Conservation (phyloP, 768 basidiomycete genomes). For the Collybiopsis luxurians region DNA sequence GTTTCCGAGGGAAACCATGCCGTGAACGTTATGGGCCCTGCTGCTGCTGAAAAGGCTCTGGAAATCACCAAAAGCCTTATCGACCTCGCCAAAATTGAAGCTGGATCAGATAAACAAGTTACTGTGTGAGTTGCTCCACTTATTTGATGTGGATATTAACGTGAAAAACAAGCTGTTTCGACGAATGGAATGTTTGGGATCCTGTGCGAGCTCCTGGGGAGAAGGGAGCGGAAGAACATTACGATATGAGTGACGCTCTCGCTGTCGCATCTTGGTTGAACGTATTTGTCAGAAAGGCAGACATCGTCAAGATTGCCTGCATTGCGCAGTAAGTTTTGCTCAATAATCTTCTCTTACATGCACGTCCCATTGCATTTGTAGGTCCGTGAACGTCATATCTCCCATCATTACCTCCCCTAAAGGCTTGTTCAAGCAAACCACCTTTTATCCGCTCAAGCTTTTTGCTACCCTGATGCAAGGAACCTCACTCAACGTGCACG, state of each 20-base stretch:
- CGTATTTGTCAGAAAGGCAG: constrained; percentile 56
- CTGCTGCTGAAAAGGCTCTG: constrained; percentile 52
- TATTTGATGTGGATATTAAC: background rate
- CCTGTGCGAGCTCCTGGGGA: constrained; percentile 48
- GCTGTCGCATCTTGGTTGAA: constrained; percentile 63
- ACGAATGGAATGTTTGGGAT: constrained; percentile 60
- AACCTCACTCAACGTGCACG: constrained; percentile 34
- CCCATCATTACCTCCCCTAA: constrained; percentile 44
- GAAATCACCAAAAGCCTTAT: constrained; percentile 49
- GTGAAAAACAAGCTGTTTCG: constrained; percentile 35
- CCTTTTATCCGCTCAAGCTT: constrained; percentile 49
- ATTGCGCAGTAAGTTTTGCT: constrained; percentile 57
- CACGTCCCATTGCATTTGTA: too few species aligned
- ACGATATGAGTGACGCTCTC: constrained; percentile 51
- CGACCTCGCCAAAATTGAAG: constrained; percentile 46
- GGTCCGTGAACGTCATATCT: background rate
- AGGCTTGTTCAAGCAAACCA: constrained; percentile 42
- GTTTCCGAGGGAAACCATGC: constrained; percentile 41
- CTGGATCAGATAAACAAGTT: constrained; percentile 31
- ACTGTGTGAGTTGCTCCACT: constrained; percentile 28
- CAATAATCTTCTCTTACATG: too few species aligned
- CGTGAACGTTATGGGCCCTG: constrained; percentile 54
- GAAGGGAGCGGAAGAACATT: constrained; percentile 51
- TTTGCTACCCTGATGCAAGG: constrained; percentile 60
- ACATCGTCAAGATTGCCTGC: constrained; percentile 59